A percentile compares a stretch with the other conserved stretches of the same genome.
phyloP scores from a whole-genome alignment of 306 rosid genomes.

The Hippophae tibetana region DNA sequence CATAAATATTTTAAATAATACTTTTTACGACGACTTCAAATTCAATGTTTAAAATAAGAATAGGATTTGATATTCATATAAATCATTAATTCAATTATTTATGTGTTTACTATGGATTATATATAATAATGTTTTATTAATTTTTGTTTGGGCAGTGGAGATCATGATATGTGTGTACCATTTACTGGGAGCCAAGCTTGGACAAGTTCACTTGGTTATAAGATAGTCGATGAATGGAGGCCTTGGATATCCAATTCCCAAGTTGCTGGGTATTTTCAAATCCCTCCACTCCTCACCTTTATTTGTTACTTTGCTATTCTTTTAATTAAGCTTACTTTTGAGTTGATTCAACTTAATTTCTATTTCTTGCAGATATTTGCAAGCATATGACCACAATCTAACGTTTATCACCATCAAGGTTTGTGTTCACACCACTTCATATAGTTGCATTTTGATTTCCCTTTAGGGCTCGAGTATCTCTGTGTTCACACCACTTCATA shows the following conservation, averaged over 20 bases:
- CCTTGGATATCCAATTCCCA: conserved; percentile 42
- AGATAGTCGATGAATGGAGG: conserved; percentile 48
- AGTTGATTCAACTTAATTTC: no score
- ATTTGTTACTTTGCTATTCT: not conserved
- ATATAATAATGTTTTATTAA: not conserved
- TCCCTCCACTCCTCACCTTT: not conserved
- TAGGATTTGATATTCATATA: no score
- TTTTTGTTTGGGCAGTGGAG: conserved; percentile 38
- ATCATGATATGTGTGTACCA: conserved; percentile 86
- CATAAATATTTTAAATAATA: no score
- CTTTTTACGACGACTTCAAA: no score
- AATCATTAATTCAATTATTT: not conserved
- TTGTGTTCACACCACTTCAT: not conserved
- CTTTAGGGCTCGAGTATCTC: not conserved
- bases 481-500: no score
- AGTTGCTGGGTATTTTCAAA: conserved; percentile 45
- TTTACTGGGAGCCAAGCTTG: conserved; percentile 63
- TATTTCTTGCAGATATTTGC: conserved; percentile 26
- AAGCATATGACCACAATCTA: conserved; percentile 32
- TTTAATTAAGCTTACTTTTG: not conserved
- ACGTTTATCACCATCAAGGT: conserved; percentile 47
- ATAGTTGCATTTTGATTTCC: not conserved
- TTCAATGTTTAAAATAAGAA: no score
- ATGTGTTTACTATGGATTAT: not conserved
- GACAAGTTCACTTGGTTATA: conserved; percentile 57